phyloP scores from a whole-genome alignment of 1,139 yeast genomes.

The Meyerozyma smithsonii region DNA sequence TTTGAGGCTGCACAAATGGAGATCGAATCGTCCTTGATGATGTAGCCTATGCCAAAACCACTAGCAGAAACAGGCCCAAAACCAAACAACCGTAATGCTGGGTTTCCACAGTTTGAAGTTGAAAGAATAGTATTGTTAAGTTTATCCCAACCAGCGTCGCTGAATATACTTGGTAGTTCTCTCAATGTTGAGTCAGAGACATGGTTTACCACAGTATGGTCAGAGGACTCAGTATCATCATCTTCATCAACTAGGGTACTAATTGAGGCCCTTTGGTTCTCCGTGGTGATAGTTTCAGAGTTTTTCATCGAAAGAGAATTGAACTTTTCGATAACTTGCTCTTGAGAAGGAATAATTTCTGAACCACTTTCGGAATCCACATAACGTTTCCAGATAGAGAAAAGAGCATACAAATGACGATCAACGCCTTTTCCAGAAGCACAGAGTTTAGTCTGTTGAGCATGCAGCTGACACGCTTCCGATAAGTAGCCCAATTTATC shows the following conservation, averaged over 20 bases:
- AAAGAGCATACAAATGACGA: conserved; percentile 82
- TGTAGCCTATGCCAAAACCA: conserved; percentile 91
- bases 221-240: conserved; percentile 15
- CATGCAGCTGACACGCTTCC: conserved; percentile 68
- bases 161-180: conserved; percentile 13
- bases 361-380: conserved; percentile 30
- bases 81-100: conserved; percentile 80
- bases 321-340: conserved; percentile 4
- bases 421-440: conserved; percentile 83
- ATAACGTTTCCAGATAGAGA: conserved; percentile 83
- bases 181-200: conserved; percentile 6
- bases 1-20: conserved; percentile 86
- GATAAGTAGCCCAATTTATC: conserved; percentile 60
- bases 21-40: conserved; percentile 78
- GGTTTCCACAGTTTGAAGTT: conserved; percentile 57
- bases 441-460: conserved; percentile 62
- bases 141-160: conserved; percentile 16
- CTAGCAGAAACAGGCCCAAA: conserved; percentile 90
- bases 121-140: conserved; percentile 14
- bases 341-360: background rate
- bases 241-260: conserved; percentile 14
- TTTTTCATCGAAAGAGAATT: conserved; percentile 6
- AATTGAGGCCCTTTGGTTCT: conserved; percentile 10
- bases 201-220: conserved; percentile 16
- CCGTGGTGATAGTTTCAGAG: conserved; percentile 8